Conservation (phyloP, 208 protist genomes). For the Blechomonas ayalai region DNA sequence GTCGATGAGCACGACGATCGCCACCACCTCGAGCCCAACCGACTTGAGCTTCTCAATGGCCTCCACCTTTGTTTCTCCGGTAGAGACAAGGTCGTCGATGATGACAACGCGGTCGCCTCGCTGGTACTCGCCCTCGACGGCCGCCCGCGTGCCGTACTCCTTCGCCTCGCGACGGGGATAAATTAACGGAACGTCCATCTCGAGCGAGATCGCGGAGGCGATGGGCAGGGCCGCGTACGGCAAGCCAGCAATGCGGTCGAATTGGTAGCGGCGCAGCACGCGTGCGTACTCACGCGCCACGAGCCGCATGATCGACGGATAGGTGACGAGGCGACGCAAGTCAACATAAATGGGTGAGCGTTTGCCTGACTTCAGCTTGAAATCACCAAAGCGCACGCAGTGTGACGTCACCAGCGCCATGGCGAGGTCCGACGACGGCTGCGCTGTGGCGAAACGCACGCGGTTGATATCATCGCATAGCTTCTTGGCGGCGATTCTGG, state of each 20-base stretch:
- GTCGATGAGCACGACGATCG: constrained; percentile 93
- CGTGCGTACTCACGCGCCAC: constrained; percentile 74
- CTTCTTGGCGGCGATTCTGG: constrained; percentile 52
- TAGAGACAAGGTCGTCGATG: constrained; percentile 95
- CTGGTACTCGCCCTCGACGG: constrained; percentile 93
- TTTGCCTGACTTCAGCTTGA: constrained; percentile 94
- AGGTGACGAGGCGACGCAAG: constrained; percentile 88
- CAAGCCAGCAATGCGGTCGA: constrained; percentile 85
- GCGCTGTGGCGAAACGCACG: constrained; percentile 40
- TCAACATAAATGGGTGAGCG: constrained; percentile 95
- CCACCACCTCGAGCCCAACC: constrained; percentile 76
- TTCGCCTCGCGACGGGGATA: constrained; percentile 91
- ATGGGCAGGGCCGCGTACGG: constrained; percentile 95
- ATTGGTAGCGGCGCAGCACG: constrained; percentile 54
- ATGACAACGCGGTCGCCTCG: constrained; percentile 87
- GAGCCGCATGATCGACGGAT: constrained; percentile 71
- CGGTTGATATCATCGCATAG: constrained; percentile 76
- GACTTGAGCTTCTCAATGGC: constrained; percentile 86
- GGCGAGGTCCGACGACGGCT: constrained; percentile 44
- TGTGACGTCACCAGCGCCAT: constrained; percentile 65
- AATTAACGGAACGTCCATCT: constrained; percentile 86
- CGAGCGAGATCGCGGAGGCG: constrained; percentile 87
- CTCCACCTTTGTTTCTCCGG: constrained; percentile 92
- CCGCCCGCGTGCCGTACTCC: constrained; percentile 92
- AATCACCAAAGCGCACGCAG: constrained; percentile 92